Percentiles rank a stretch among this genome's conserved stretches.
Conservation (phyloP, 1,284 basidiomycete species). For the Ganoderma leucocontextum region DNA sequence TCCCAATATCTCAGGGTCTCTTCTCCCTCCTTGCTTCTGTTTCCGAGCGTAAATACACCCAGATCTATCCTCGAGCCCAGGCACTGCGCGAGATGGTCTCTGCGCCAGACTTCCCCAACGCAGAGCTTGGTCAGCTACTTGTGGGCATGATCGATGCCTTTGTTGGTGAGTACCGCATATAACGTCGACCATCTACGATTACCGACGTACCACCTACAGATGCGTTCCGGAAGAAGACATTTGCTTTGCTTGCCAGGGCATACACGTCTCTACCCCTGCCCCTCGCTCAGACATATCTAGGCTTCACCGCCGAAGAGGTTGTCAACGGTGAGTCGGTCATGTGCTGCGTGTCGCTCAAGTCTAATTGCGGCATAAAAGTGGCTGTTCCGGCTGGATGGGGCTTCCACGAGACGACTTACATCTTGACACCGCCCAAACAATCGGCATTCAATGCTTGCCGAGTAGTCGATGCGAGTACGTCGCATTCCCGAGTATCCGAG, state of each 20-base stretch:
- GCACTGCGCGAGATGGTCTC: slow-evolving; percentile 51
- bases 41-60: slow-evolving; percentile 59
- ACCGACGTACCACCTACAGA: slow-evolving; percentile 16
- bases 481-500: not conserved
- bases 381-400: slow-evolving; percentile 56
- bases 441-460: not conserved
- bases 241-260: slow-evolving; percentile 62
- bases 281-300: slow-evolving; percentile 64
- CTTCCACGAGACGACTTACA: slow-evolving; percentile 54
- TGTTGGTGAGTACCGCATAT: slow-evolving; percentile 55
- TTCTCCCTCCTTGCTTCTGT: slow-evolving; percentile 56
- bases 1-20: slow-evolving; percentile 56
- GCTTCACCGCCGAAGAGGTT: slow-evolving; percentile 56
- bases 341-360: not conserved
- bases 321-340: slow-evolving; percentile 48
- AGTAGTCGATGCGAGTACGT: slow-evolving; percentile 2
- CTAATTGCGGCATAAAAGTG: slow-evolving; percentile 42
- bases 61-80: slow-evolving; percentile 60
- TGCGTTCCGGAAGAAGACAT: slow-evolving; percentile 61
- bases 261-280: slow-evolving; percentile 65
- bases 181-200: slow-evolving; percentile 18
- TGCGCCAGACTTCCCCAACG: slow-evolving; percentile 52
- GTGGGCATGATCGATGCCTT: slow-evolving; percentile 55
- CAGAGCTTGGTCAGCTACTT: slow-evolving; percentile 54
- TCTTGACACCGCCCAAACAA: slow-evolving; percentile 49